Evolutionary conservation across 352 stramenopile genomes (phyloP), one percentile per base, ranked within the genome.

Genomic region (Pythium sukuiense): DNA sequence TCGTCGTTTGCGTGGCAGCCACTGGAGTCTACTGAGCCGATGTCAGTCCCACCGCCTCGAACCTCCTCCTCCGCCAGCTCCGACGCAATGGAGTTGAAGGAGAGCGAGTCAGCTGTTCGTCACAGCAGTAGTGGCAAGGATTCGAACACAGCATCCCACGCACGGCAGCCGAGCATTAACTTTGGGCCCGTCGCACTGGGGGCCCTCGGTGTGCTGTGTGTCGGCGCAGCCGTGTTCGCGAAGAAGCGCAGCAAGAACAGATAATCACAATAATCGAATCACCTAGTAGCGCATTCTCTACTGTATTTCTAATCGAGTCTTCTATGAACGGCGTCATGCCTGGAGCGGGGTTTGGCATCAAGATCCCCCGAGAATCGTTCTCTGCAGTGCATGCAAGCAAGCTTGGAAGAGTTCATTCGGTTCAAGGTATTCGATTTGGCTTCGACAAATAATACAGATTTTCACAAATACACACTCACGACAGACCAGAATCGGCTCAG

Each of bases 161-260:
- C 52, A 9, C 30, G 30, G 2, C 5, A 18, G 2, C 3, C 12
- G 3, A 18, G 33, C 5, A n/a, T 59, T 16, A 59, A 59, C 53
- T 59, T 59, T 48, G 53, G 53, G 14, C 32, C 53, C 14, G 53
- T 53, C 24, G 20, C 26, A 12, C 6, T 61, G 7, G 55, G 55
- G 6, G 55, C 55, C 9, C 32, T 61, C 26, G 55, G 55, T 20
- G 39, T 61, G 8, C 1, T 20, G 8, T 48, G 35, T 29, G 37
- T 61, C 20, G 55, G 55, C 1, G 6, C 24, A 11, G 55, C 55
- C 6, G 55, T 27, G n/a, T 48, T 35, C 24, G 55, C 33, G 0
- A 43, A 39, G 6, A 26, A 41, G 5, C 37, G 27, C 7, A 45
- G 13, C 37, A 8, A 50, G n/a, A 52, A 13, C 20, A 60, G 27